Evolutionary conservation across 225 moss, liverwort and hornwort genomes (phyloP), one percentile per base, ranked within the genome.

Genomic region (Bryum argenteum): DNA sequence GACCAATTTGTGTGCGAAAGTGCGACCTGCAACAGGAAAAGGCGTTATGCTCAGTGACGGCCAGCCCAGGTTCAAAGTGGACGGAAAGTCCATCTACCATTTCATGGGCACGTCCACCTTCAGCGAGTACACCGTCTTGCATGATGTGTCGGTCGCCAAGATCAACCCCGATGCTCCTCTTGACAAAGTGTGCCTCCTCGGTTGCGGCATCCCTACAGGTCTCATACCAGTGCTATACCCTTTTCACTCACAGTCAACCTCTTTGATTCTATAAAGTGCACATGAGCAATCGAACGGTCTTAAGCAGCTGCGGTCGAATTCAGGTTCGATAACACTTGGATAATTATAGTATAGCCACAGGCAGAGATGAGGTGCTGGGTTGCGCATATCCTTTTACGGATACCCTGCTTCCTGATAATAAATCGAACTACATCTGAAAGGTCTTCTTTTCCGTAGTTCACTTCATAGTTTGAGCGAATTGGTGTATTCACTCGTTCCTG

Each of bases 151-250:
- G 18, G 85, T 88, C 47, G 88, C 88, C 28, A 89, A 85, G 68
- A 88, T 85, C 71, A 82, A 85, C 24, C 77, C 82, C 16, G 65
- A 61, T 28, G 82, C 88, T 0, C 85, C 85, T 58, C 77, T 88
- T 48, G 88, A 88, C 51, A 85, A 82, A 82, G 85, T 88, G 10
- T 85, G 88, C 48, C 82, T 88, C 4, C 78, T 88, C 9, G 88
- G 88, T 14, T 88, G 88, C 50, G 88, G 88, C 70, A 85, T 88
- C 51, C 84, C 88, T 48, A 88, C 88, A 67, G 88, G 88, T 88
- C 21, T 63, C 45, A 13, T 45, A 3, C 45, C 14, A 11, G 40
- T 16, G 23, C 41, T 2, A 5, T 19, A 2, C 42, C 5, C 10
- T 17, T 8, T 18, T 5, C 17, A 12, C 45, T 9, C 13, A 17